Base-by-base conservation (phyloP, 2,329 filamentous ascomycete species). In the Lachnellula cervina region DNA sequence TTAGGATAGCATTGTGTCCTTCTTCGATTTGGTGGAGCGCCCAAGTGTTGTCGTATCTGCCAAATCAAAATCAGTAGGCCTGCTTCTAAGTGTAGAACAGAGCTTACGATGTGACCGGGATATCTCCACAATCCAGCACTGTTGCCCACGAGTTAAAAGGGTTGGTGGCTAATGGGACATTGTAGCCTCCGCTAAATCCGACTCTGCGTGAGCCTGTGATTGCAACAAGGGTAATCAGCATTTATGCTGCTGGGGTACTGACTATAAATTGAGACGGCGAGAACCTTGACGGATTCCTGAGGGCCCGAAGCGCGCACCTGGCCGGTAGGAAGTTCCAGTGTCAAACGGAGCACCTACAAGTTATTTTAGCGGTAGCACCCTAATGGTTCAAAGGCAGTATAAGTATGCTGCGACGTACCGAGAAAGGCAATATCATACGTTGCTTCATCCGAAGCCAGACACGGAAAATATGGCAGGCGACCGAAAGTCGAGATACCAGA, bases 401-500 rank as follows among this genome's bases (percentile, higher is more conserved):
- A 57, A 51, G 48, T 51, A 49, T 38, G 3, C 14, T 37, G 17
- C 21, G 23, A 66, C 74, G 50, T 70, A 87, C 88, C 89, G 50
- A 94, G 82, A 71, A 95, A 94, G 1, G 90, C 90, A 71, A 95
- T 92, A 62, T 95, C 90, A 65, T 88, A 95, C 66, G 85, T 82
- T 62, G 87, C 84, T 25, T 83, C 79, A 42, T 83, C 78, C 59
- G 80, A 85, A n/a, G 81, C 77, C 4, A 95, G 77, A 69, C 90
- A 95, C 3, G 88, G 88, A 56, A 80, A 82, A 72, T 95, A 94
- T 5, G 86, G 84, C 43, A 94, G 75, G 50, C 89, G 84, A 11
- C 89, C 90, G 68, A 94, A 94, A 7, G 90, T 95, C 1, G 87
- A 88, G 67, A 95, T 94, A 28, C 90, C 90, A 1, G 88, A 93